Conservation (phyloP, 768 basidiomycete genomes). For the Russula vinacea region DNA sequence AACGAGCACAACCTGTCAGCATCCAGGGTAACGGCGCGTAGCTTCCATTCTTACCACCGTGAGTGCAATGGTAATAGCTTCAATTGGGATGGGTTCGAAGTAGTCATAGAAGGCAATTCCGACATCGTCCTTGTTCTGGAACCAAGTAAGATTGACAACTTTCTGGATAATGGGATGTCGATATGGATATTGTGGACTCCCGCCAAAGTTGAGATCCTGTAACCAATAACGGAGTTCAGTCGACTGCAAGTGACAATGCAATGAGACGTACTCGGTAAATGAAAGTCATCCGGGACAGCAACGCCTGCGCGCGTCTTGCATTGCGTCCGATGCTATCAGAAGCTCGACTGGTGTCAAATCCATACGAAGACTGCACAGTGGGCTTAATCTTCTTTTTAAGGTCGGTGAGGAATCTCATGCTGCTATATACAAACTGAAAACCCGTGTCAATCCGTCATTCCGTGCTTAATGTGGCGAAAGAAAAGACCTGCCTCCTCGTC, state of each 20-base stretch:
- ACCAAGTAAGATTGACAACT: conserved; percentile 21
- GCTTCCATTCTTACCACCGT: conserved; percentile 10
- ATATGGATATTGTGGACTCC: not conserved
- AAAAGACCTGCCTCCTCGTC: not conserved
- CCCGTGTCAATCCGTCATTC: not conserved
- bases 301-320: not conserved
- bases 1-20: not conserved
- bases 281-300: conserved; percentile 7
- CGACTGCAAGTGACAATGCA: not conserved
- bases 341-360: conserved; percentile 16
- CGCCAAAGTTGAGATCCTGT: not conserved
- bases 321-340: conserved; percentile 15
- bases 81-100: conserved; percentile 8
- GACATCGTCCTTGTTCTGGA: not conserved
- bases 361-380: conserved; percentile 1
- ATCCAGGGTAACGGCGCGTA: not conserved
- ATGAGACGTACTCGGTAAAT: conserved; percentile 16
- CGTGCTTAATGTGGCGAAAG: not conserved
- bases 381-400: conserved; percentile 6
- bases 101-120: conserved; percentile 9
- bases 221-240: not conserved
- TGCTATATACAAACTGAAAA: not conserved
- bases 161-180: conserved; percentile 18
- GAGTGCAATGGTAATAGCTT: conserved; percentile 8
- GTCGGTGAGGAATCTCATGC: not conserved